These are phyloP conservation scores for Oryza meyeriana DNA, from an alignment of 176 grass and related monocot genomes.

Conservation along the genomic window DNA sequence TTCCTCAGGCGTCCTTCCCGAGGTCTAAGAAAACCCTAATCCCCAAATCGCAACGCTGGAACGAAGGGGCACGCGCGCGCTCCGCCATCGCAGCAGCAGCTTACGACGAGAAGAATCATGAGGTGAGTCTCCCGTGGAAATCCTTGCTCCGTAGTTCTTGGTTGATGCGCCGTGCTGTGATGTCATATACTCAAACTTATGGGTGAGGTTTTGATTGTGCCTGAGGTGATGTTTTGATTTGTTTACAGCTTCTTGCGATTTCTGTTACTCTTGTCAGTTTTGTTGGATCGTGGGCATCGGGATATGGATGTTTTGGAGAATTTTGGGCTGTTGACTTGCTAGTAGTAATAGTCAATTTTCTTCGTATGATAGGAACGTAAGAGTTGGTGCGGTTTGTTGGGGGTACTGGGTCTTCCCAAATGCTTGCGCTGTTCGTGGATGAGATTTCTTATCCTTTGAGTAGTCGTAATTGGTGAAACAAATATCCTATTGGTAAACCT, in stretches of 20 bases:
- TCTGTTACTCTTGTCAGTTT: background rate
- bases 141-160: background rate
- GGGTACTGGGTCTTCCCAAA: background rate
- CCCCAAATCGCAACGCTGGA: constrained; percentile 10
- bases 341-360: background rate
- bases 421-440: background rate
- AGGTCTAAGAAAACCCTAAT: constrained; percentile 18
- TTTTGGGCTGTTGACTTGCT: background rate
- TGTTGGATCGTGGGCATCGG: background rate
- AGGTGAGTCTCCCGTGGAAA: constrained; percentile 22
- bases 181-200: too few relatives aligned
- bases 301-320: background rate
- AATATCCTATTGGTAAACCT: background rate
- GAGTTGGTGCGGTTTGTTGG: background rate
- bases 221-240: background rate
- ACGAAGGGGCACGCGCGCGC: too few relatives aligned
- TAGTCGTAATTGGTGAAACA: background rate
- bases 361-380: background rate
- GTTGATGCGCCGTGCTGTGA: too few relatives aligned
- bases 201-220: background rate
- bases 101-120: constrained; percentile 26
- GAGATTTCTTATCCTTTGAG: background rate
- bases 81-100: background rate
- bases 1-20: background rate
- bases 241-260: background rate